Evolutionary conservation across 352 stramenopile species (phyloP).

Genomic region (Thalassiosira delicatula): DNA sequence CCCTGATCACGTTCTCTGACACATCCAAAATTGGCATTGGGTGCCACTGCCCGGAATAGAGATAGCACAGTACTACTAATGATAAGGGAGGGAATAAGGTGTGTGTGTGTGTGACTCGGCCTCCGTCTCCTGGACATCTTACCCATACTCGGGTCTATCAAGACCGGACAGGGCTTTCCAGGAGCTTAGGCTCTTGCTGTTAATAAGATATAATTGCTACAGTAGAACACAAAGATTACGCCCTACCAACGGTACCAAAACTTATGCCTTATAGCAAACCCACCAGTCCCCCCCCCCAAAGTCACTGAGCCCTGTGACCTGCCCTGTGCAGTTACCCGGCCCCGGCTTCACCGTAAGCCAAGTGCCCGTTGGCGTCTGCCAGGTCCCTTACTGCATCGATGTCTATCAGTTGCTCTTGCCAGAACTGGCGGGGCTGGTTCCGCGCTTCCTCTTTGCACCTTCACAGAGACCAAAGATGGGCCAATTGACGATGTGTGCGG

Average conservation of each 20-base stretch:
- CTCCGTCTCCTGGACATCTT: background rate
- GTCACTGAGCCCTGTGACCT: background rate
- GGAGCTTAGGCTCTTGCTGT: background rate
- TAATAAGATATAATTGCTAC: background rate
- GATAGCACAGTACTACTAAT: too few relatives aligned
- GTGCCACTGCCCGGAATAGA: too few relatives aligned
- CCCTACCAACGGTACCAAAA: background rate
- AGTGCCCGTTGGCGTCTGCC: background rate
- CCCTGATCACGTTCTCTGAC: too few relatives aligned
- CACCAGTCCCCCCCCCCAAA: background rate
- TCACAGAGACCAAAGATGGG: conserved; percentile 20
- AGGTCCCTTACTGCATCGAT: background rate
- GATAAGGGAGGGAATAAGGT: too few relatives aligned
- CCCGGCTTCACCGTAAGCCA: background rate
- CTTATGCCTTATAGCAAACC: background rate
- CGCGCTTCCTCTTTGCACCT: conserved; percentile 2
- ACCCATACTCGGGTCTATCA: background rate
- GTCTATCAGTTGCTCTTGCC: conserved; percentile 20
- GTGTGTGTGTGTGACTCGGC: conserved; percentile 1
- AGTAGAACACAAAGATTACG: background rate
- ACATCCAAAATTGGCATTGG: too few relatives aligned
- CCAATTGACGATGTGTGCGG: conserved; percentile 28
- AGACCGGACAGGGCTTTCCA: background rate
- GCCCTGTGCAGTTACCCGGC: background rate
- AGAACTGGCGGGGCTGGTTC: conserved; percentile 15